Conservation (phyloP, 2,329 filamentous ascomycete genomes). For the Clonostachys rosea region DNA sequence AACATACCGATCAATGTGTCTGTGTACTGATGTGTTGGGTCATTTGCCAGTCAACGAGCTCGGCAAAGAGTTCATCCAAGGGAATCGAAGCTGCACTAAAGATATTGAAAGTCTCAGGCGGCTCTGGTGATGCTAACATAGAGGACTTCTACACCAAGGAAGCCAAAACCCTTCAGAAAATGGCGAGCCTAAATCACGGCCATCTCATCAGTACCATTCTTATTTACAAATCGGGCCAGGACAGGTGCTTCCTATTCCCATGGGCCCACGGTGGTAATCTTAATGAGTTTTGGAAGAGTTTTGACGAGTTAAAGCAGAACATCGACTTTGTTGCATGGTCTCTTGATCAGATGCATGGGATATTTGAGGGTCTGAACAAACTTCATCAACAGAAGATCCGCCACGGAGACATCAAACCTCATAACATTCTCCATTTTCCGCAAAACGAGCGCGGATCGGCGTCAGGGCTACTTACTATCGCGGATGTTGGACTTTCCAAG, state of each 20-base stretch:
- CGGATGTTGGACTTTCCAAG: background rate
- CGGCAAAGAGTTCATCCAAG: background rate
- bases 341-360: background rate
- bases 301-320: background rate
- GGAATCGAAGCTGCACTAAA: background rate
- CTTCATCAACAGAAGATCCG: background rate
- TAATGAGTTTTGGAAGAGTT: background rate
- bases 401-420: background rate
- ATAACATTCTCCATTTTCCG: background rate
- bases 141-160: background rate
- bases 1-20: too few relatives aligned
- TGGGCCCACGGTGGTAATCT: background rate
- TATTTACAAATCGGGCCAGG: background rate
- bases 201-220: background rate
- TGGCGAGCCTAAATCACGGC: background rate
- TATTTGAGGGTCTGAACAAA: background rate
- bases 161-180: background rate
- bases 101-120: background rate
- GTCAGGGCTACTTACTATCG: background rate
- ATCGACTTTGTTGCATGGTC: background rate
- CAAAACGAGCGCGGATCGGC: background rate
- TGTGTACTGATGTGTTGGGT: too few relatives aligned
- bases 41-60: too few relatives aligned
- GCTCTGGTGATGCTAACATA: background rate
- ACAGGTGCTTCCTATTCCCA: background rate